Conservation (phyloP, 2,329 filamentous ascomycete genomes). For the Hymenoscyphus linearis region DNA sequence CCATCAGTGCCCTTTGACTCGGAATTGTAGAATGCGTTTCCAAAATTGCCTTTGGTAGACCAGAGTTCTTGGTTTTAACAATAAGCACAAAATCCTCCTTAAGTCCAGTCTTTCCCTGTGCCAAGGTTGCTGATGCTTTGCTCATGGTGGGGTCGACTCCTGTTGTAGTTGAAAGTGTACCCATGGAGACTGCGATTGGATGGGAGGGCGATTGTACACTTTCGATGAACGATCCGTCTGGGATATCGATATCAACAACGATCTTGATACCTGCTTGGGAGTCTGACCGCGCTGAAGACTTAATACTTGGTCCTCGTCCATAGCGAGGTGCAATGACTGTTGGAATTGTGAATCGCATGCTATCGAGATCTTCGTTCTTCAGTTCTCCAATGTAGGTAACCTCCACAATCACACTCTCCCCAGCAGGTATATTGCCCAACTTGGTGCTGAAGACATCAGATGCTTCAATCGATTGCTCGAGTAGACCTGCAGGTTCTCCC, state of each 20-base stretch:
- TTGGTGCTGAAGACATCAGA: slow-evolving; percentile 64
- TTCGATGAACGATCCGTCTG: slow-evolving; percentile 50
- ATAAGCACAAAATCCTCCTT: slow-evolving; percentile 64
- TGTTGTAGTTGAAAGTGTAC: slow-evolving; percentile 45
- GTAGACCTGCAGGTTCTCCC: slow-evolving; percentile 58
- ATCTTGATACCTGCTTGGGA: slow-evolving; percentile 35
- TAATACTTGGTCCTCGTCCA: slow-evolving; percentile 33
- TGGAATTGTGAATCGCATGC: slow-evolving; percentile 64
- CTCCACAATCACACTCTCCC: slow-evolving; percentile 51
- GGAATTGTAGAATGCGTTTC: slow-evolving; percentile 59
- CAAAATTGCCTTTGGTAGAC: slow-evolving; percentile 57
- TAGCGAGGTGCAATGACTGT: slow-evolving; percentile 64
- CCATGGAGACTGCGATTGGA: slow-evolving; percentile 60
- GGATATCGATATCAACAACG: slow-evolving; percentile 55
- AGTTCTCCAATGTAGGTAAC: slow-evolving; percentile 66
- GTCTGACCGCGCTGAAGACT: background rate
- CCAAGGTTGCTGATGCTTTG: slow-evolving; percentile 57
- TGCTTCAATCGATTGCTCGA: slow-evolving; percentile 55
- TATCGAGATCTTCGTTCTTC: slow-evolving; percentile 66
- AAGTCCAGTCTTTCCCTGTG: slow-evolving; percentile 47
- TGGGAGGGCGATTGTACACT: slow-evolving; percentile 63
- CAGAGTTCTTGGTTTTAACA: slow-evolving; percentile 54
- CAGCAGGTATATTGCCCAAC: slow-evolving; percentile 61
- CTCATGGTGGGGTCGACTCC: slow-evolving; percentile 46
- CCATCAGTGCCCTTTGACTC: slow-evolving; percentile 62